Evolutionary conservation across 495 filamentous ascomycete genomes (phyloP).

Genomic region (Halenospora varia): DNA sequence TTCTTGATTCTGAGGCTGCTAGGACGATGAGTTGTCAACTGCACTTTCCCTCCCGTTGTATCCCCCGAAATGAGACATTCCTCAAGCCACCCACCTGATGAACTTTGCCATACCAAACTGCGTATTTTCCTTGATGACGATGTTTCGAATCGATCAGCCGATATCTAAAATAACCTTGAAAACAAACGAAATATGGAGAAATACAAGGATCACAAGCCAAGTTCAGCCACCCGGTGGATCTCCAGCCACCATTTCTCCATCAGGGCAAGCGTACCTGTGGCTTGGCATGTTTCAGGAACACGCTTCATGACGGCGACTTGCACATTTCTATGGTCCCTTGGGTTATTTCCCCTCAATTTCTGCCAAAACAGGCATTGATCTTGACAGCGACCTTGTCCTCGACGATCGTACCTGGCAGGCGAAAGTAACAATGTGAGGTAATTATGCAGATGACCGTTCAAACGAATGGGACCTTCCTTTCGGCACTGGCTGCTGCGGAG

Average conservation of each 20-base stretch:
- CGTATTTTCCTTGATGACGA: too few relatives aligned
- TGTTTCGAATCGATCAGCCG: neutral
- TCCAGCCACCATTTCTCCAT: neutral
- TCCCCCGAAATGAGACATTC: too few relatives aligned
- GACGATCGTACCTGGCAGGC: neutral
- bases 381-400: neutral
- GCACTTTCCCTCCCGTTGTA: too few relatives aligned
- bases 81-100: too few relatives aligned
- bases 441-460: neutral
- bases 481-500: neutral
- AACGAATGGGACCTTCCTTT: too few relatives aligned
- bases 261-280: neutral
- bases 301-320: neutral
- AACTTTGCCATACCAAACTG: too few relatives aligned
- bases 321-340: neutral
- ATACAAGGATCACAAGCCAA: neutral
- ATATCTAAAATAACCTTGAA: neutral
- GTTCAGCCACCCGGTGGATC: neutral
- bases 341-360: conserved; percentile 5
- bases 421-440: neutral
- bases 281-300: neutral
- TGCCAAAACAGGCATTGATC: neutral
- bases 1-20: too few relatives aligned
- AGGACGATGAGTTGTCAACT: too few relatives aligned
- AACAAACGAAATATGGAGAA: neutral